Evolutionary conservation across 805 yeast genomes (phyloP), one percentile per base, ranked within the genome.

Genomic region (Suhomyces sp.): DNA sequence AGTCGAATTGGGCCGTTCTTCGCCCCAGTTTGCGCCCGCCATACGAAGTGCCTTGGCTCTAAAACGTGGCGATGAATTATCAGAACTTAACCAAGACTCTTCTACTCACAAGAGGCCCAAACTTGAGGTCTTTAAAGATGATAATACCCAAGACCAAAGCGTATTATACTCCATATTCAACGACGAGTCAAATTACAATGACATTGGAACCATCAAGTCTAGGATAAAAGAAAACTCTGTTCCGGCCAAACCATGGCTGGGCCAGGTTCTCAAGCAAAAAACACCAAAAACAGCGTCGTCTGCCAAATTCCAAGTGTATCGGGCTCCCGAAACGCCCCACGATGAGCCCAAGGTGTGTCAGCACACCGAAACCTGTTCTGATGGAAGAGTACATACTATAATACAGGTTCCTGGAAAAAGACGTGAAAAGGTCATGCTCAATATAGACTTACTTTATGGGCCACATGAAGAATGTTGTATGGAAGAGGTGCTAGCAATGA

Each of bases 201-300:
- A 71, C 29, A 62, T 84, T 21, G 89, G 83, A 6, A 58, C 84
- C 0, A 65, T 81, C 1, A 71, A 69, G 8, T 64, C 71, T 13
- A 65, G 88, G 48, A 73, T 76, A 44, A 88, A 88, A 63, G 96
- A 89, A 63, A 89, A 89, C 61, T 68, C 64, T 6, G 41, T 80
- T 19, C 69, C 72, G 1, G 75, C 90, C 0, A 72, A 69, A 7
- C 78, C 85, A 0, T 84, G 93, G 87, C 72, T 69, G 12, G 91
- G 93, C 0, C 86, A 87, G 58, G 72, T 69, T 2, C 48, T 85
- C n/a, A 63, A 68, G 20, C 86, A 83, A 58, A 63, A 68, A n/a
- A 39, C 46, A 7, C 53, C n/a, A 47, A 73, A 6, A 48, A 40
- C 52, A 5, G 33, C 44, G 4, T 54, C 53, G 4, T 45, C 74